Evolutionary conservation across 140 eudicot genomes (phyloP), one percentile per base, ranked within the genome.

Genomic region (Erigeron philadelphicus): DNA sequence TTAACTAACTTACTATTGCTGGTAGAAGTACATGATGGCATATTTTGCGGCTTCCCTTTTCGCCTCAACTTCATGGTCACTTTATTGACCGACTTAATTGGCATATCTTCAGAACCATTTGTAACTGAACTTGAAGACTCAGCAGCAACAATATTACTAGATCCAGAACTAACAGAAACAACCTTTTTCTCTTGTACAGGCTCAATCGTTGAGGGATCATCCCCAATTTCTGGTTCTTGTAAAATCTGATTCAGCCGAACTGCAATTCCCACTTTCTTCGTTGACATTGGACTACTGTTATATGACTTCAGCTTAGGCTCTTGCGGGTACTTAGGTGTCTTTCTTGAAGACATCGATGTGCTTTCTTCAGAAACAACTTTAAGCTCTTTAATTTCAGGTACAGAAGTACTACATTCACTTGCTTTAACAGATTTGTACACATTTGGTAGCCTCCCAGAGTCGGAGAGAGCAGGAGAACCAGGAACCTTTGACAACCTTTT

Each of bases 391-490:
- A 74, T 72, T 73, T 80, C 88, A 67, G 67, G 54, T 46, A 47
- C 42, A 13, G 81, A 67, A 57, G 72, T 31, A 58, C 72, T 61
- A 64, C 85, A 70, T 62, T 69, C 78, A 76, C 80, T 78, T 18
- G 75, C 46, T 65, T 75, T 76, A 49, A 11, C 82, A 21, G 82
- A 85, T 18, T 72, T 86, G 76, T 78, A 75, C 65, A 71, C 43
- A 62, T 74, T 81, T 72, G 79, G 35, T 52, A 67, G 61, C 75
- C 61, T 82, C 63, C 95, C 87, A 21, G 76, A 62, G 70, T 86
- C 95, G 3, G 88, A 84, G 7, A 87, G 38, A 11, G 85, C 73
- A 38, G 95, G 95, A 72, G 96, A 82, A 43, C 88, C 82, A 15
- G 89, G 77, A 23, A 68, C 49, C 38, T 31, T 31, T 31, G 38